Percentiles rank a stretch among this genome's conserved stretches.
These are phyloP conservation scores for Capronia coronata DNA, from an alignment of 2,329 filamentous ascomycete genomes.

Conservation along the genomic window DNA sequence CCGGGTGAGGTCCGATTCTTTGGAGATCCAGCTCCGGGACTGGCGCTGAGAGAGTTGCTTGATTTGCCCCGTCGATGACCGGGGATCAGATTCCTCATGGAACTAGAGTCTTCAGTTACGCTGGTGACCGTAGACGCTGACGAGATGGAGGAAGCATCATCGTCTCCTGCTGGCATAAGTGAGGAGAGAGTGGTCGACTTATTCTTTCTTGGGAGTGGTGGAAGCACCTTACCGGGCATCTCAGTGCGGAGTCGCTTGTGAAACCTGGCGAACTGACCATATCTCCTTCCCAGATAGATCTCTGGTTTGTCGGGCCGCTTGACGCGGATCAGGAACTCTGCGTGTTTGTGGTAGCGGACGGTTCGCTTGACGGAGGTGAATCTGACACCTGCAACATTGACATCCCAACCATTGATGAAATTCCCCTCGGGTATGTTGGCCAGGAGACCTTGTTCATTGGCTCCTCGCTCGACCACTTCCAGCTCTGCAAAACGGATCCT, in stretches of 20 bases:
- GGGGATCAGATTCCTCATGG: constrained; percentile 30
- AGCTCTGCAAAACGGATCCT: constrained; percentile 94
- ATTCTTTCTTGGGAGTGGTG: constrained; percentile 85
- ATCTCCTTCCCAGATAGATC: constrained; percentile 73
- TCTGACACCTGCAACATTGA: constrained; percentile 87
- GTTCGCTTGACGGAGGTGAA: constrained; percentile 76
- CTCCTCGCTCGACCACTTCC: constrained; percentile 88
- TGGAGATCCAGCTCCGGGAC: constrained; percentile 8
- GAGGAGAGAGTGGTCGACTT: constrained; percentile 62
- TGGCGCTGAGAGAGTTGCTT: constrained; percentile 16
- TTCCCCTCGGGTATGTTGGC: constrained; percentile 86
- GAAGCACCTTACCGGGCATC: constrained; percentile 82
- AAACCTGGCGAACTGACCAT: constrained; percentile 77
- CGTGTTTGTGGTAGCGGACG: constrained; percentile 83
- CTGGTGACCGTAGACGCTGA: constrained; percentile 65
- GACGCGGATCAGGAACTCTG: constrained; percentile 84
- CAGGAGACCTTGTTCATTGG: constrained; percentile 82
- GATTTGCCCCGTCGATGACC: constrained; percentile 23
- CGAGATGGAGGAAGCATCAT: constrained; percentile 73
- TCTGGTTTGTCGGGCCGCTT: constrained; percentile 70
- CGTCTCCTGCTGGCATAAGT: constrained; percentile 58
- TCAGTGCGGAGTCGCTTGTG: constrained; percentile 75
- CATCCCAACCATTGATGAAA: constrained; percentile 91
- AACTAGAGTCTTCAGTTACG: constrained; percentile 30
- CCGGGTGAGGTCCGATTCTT: constrained; percentile 23